A percentile compares a stretch with the other conserved stretches of the same genome.
These are phyloP conservation scores for Micractinium conductrix DNA, from an alignment of 139 green algal genomes.

Conservation along the genomic window DNA sequence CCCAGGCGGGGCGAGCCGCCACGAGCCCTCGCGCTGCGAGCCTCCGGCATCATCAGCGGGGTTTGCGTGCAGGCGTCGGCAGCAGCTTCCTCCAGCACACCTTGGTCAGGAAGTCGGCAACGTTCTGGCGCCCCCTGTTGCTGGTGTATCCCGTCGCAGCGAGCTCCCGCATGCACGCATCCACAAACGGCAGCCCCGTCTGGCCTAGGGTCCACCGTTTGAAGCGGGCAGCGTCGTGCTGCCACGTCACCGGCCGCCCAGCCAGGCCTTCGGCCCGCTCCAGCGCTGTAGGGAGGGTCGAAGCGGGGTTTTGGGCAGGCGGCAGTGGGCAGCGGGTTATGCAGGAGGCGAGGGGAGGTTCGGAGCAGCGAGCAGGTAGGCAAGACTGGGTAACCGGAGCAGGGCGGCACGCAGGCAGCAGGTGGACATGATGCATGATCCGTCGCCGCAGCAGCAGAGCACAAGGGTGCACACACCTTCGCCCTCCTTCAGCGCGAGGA, in stretches of 20 bases:
- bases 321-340: no score
- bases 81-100: no score
- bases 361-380: background rate
- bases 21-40: no score
- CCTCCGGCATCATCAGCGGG: no score
- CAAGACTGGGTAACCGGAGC: background rate
- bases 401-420: no score
- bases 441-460: background rate
- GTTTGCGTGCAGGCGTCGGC: no score
- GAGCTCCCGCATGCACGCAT: constrained; percentile 90
- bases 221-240: constrained; percentile 30
- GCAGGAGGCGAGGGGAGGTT: background rate
- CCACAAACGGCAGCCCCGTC: constrained; percentile 86
- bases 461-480: constrained; percentile 25
- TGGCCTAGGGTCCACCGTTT: constrained; percentile 60
- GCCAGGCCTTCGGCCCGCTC: background rate
- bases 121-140: constrained; percentile 83
- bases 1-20: no score
- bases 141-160: constrained; percentile 80
- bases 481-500: constrained; percentile 59
- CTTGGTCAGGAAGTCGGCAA: constrained; percentile 62
- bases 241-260: constrained; percentile 29
- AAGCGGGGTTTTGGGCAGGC: background rate
- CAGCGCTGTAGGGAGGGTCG: constrained; percentile 22
- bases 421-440: no score